A percentile compares a stretch with the other conserved stretches of the same genome.
These are phyloP conservation scores for Fusarium heterosporum DNA, from an alignment of 2,329 filamentous ascomycete genomes.

Conservation along the genomic window DNA sequence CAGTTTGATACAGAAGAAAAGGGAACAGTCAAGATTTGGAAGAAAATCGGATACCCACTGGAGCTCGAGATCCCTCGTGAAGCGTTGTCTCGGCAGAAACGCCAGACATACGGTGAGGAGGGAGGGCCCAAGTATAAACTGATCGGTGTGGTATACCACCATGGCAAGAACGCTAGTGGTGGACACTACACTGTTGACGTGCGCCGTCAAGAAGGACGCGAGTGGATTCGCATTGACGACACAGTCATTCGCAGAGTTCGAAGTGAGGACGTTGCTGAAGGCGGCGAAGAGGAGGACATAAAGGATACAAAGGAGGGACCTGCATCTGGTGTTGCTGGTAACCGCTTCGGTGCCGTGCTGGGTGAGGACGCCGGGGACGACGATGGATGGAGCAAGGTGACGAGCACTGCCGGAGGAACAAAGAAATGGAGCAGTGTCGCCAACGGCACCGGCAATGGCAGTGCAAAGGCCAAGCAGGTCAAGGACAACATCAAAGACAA, in stretches of 20 bases:
- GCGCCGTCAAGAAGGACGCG: conserved; percentile 89
- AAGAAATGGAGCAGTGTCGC: conserved; percentile 76
- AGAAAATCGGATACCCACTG: conserved; percentile 94
- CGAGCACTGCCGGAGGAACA: conserved; percentile 68
- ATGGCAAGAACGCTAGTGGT: conserved; percentile 94
- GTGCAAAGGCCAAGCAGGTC: conserved; percentile 67
- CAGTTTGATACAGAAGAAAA: conserved; percentile 85
- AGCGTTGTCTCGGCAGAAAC: conserved; percentile 81
- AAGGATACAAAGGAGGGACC: conserved; percentile 62
- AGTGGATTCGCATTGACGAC: conserved; percentile 97
- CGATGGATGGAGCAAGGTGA: conserved; percentile 86
- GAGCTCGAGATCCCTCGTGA: conserved; percentile 95
- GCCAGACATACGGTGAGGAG: conserved; percentile 71
- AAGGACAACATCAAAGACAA: conserved; percentile 84
- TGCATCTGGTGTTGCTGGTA: conserved; percentile 62
- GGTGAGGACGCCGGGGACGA: conserved; percentile 76
- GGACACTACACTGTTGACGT: conserved; percentile 99
- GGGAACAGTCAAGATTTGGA: conserved; percentile 97
- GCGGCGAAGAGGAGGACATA: conserved; percentile 80
- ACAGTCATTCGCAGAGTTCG: conserved; percentile 87
- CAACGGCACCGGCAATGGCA: conserved; percentile 70
- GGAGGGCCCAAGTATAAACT: conserved; percentile 85
- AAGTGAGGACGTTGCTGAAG: conserved; percentile 89
- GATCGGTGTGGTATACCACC: conserved; percentile 93
- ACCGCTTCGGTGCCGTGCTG: conserved; percentile 78